Conservation (phyloP, 163 green algal species). For the Scenedesmus sp. region DNA sequence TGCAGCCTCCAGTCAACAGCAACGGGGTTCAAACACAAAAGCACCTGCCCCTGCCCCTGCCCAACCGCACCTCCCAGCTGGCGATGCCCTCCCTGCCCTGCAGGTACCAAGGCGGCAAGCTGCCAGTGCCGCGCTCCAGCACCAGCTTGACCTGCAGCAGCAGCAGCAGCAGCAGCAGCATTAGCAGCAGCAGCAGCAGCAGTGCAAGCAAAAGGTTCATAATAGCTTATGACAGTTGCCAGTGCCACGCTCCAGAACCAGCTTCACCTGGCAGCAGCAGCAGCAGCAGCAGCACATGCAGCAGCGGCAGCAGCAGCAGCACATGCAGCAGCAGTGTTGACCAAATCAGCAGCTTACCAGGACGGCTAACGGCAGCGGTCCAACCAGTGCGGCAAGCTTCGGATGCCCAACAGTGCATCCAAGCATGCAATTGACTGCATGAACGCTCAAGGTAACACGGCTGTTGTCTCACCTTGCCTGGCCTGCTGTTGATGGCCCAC, state of each 20-base stretch:
- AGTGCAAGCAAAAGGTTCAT: too few species aligned
- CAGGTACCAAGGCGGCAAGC: conserved; percentile 62
- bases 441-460: neutral
- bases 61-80: conserved; percentile 21
- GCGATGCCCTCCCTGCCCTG: conserved; percentile 37
- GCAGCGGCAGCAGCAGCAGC: neutral
- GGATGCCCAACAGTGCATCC: neutral
- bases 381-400: too few species aligned
- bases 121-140: conserved; percentile 51
- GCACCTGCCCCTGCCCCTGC: neutral
- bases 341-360: too few species aligned
- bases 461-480: conserved; percentile 55
- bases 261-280: conserved; percentile 51
- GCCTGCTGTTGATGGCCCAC: conserved; percentile 69
- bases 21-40: neutral
- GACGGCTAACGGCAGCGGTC: too few species aligned
- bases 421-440: neutral
- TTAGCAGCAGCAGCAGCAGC: neutral
- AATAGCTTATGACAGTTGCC: neutral
- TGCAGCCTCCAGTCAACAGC: neutral
- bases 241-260: conserved; percentile 57
- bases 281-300: neutral
- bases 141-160: conserved; percentile 61
- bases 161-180: neutral
- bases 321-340: neutral